These are phyloP conservation scores for Hippophae rhamnoides DNA, from an alignment of 306 rosid species.

Conservation along the genomic window DNA sequence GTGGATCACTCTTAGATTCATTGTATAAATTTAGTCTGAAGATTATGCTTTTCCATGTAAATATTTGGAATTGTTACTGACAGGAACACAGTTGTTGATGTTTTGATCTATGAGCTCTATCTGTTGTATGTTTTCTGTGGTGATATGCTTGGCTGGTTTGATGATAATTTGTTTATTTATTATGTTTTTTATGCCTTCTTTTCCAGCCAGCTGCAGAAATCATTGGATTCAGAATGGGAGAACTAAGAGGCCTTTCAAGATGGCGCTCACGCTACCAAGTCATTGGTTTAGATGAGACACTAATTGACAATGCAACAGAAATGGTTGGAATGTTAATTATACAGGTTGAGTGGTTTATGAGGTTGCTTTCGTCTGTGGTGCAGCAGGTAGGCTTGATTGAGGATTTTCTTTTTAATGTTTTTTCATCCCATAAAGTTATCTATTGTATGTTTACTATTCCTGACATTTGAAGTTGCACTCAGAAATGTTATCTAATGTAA, in stretches of 20 bases:
- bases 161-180: not conserved
- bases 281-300: slow-evolving; percentile 83
- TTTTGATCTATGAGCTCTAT: slow-evolving; percentile 1
- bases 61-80: not conserved
- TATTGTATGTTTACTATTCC: not conserved
- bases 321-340: slow-evolving; percentile 91
- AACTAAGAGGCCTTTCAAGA: slow-evolving; percentile 85
- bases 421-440: not conserved
- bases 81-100: not conserved
- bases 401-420: not conserved
- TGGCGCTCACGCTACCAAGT: slow-evolving; percentile 76
- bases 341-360: slow-evolving; percentile 87
- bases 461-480: not conserved
- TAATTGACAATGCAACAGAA: slow-evolving; percentile 64
- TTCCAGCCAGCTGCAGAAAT: slow-evolving; percentile 91
- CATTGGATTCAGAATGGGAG: slow-evolving; percentile 91
- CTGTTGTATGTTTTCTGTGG: not conserved
- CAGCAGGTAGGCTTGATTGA: slow-evolving; percentile 62
- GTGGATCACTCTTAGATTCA: not conserved
- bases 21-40: not conserved
- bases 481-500: not conserved
- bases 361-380: slow-evolving; percentile 82
- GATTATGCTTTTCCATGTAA: not conserved
- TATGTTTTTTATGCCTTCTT: slow-evolving; percentile 7
- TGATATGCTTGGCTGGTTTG: not conserved